These are phyloP conservation scores for Pyrrhoderma noxium DNA, from an alignment of 1,284 basidiomycete species.

Conservation along the genomic window DNA sequence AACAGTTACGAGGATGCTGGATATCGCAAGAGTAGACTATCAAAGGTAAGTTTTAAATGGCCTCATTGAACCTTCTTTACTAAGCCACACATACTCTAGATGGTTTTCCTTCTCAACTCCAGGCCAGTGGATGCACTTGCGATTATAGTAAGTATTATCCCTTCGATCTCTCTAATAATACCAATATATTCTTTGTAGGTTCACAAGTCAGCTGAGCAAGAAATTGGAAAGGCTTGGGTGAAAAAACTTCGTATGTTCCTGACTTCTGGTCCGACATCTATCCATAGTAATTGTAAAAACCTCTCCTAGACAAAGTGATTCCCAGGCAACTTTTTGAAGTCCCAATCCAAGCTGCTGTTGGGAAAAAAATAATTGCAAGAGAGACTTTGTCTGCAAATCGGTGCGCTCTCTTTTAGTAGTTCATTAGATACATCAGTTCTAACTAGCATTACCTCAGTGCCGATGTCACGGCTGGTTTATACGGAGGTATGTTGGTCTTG, in stretches of 20 bases:
- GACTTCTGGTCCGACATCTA: neutral
- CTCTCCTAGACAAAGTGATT: conserved; percentile 70
- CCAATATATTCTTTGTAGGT: conserved; percentile 27
- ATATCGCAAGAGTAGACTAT: conserved; percentile 71
- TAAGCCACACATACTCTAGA: conserved; percentile 35
- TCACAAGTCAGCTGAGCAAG: conserved; percentile 65
- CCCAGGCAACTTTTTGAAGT: conserved; percentile 93
- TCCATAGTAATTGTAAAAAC: neutral
- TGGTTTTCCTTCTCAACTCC: conserved; percentile 82
- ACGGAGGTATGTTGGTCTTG: conserved; percentile 57
- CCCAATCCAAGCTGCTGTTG: conserved; percentile 78
- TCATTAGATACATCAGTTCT: too few species aligned
- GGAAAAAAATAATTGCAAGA: conserved; percentile 82
- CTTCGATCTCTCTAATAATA: neutral
- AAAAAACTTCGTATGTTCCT: conserved; percentile 74
- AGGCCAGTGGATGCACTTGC: conserved; percentile 90
- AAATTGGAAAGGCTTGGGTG: conserved; percentile 75
- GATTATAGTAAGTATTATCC: conserved; percentile 46
- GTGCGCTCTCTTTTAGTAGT: too few species aligned
- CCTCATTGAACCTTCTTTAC: neutral
- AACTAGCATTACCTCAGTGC: conserved; percentile 32
- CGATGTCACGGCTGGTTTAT: conserved; percentile 92
- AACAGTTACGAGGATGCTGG: conserved; percentile 87
- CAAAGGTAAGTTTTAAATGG: conserved; percentile 49
- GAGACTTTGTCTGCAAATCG: conserved; percentile 84